A percentile compares a stretch with the other conserved stretches of the same genome.
These are phyloP conservation scores for Sphenostylis stenocarpa DNA, from an alignment of 306 rosid genomes.

Conservation along the genomic window DNA sequence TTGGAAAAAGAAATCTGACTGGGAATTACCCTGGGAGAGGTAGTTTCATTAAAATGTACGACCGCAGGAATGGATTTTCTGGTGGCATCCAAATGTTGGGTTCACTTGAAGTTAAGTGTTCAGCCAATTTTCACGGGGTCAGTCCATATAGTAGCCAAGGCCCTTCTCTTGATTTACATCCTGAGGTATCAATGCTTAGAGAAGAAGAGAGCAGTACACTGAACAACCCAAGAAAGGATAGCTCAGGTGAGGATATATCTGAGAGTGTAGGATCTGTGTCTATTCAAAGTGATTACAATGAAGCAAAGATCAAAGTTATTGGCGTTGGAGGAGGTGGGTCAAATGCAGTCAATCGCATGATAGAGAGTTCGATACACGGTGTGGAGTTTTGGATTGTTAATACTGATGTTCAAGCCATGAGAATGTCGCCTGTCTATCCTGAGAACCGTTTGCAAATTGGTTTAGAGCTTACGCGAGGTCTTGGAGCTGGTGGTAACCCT, in stretches of 20 bases:
- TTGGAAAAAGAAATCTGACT: conserved; percentile 44
- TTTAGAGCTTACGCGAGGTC: conserved; percentile 86
- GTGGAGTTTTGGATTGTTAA: conserved; percentile 91
- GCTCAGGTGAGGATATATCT: conserved; percentile 42
- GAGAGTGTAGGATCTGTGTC: conserved; percentile 50
- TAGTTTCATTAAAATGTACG: conserved; percentile 42
- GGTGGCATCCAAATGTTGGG: conserved; percentile 41
- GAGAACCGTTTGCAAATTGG: conserved; percentile 84
- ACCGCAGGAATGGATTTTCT: conserved; percentile 37
- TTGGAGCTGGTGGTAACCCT: conserved; percentile 92
- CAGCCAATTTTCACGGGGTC: conserved; percentile 50
- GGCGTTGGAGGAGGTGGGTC: conserved; percentile 95
- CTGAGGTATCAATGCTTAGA: conserved; percentile 85
- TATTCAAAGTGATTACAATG: conserved; percentile 47
- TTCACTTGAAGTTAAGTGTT: conserved; percentile 49
- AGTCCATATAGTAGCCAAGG: conserved; percentile 59
- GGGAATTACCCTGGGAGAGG: conserved; percentile 45
- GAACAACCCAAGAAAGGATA: conserved; percentile 58
- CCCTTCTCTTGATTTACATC: conserved; percentile 81
- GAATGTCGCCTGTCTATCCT: conserved; percentile 72
- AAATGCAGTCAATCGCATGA: conserved; percentile 91
- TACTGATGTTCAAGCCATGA: conserved; percentile 85
- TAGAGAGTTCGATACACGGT: conserved; percentile 82
- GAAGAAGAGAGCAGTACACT: conserved; percentile 55
- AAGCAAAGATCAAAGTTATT: conserved; percentile 79